phyloP scores from a whole-genome alignment of 2,329 filamentous ascomycete genomes.

The Apiospora saccharicola region DNA sequence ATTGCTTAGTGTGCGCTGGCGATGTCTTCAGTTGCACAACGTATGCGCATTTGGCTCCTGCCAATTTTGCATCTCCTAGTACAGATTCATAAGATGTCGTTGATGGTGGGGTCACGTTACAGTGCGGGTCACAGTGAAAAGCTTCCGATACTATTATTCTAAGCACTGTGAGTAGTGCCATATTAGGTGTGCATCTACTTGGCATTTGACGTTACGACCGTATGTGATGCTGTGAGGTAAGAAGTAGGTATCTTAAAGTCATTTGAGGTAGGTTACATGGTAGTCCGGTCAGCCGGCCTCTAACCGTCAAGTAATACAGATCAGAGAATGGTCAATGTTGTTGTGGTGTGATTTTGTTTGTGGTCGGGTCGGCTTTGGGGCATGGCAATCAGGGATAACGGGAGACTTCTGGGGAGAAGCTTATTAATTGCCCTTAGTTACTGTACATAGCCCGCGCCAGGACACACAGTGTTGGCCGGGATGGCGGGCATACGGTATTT shows the following conservation, averaged over 20 bases:
- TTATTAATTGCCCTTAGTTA: background rate
- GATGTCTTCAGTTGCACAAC: slow-evolving; percentile 12
- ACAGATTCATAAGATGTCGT: slow-evolving; percentile 17
- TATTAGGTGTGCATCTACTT: background rate
- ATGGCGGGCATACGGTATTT: background rate
- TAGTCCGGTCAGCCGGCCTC: too few species aligned
- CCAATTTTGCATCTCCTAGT: slow-evolving; percentile 22
- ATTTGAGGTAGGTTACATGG: background rate
- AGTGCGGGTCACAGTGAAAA: background rate
- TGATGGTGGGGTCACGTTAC: slow-evolving; percentile 23
- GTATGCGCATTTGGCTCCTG: slow-evolving; percentile 20
- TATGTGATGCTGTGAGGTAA: background rate
- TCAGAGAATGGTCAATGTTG: background rate
- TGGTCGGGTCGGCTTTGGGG: background rate
- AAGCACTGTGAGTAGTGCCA: background rate
- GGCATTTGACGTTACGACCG: background rate
- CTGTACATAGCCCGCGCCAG: background rate
- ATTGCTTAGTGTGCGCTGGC: slow-evolving; percentile 3
- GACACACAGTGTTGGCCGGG: background rate
- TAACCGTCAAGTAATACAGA: background rate
- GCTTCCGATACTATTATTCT: rapidly evolving
- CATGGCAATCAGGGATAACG: slow-evolving; percentile 10
- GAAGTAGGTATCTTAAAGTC: background rate
- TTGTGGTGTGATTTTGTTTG: background rate
- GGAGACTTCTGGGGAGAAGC: slow-evolving; percentile 1